Evolutionary conservation across 2,329 filamentous ascomycete species (phyloP).

Genomic region (Dothidotthia symphoricarpi): DNA sequence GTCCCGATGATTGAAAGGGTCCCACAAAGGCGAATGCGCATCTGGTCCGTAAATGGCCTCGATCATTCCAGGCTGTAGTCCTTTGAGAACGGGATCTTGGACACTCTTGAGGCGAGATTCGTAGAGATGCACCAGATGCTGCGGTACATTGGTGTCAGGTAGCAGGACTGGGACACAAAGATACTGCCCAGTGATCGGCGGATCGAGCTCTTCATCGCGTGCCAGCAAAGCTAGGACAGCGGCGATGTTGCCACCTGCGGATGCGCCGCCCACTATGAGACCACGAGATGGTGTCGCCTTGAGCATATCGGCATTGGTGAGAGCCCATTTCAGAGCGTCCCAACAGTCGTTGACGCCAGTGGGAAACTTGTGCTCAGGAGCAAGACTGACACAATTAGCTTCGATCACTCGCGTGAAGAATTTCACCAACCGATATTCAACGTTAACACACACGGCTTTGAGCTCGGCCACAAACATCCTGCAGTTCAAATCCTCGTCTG

Average conservation of each 20-base stretch:
- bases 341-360: slow-evolving; percentile 50
- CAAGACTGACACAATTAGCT: slow-evolving; percentile 37
- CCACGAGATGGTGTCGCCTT: slow-evolving; percentile 46
- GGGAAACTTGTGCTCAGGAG: slow-evolving; percentile 54
- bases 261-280: slow-evolving; percentile 53
- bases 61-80: slow-evolving; percentile 10
- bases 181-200: slow-evolving; percentile 48
- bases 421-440: slow-evolving; percentile 48
- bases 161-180: slow-evolving; percentile 51
- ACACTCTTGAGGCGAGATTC: slow-evolving; percentile 36
- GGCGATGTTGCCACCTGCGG: slow-evolving; percentile 55
- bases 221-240: slow-evolving; percentile 48
- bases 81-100: slow-evolving; percentile 26
- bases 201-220: slow-evolving; percentile 42
- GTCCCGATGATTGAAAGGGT: slow-evolving; percentile 35
- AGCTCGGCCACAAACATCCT: slow-evolving; percentile 41
- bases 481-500: slow-evolving; percentile 46
- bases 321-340: slow-evolving; percentile 48
- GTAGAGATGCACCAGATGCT: slow-evolving; percentile 43
- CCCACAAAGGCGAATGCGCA: slow-evolving; percentile 27
- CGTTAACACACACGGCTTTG: slow-evolving; percentile 47
- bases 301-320: slow-evolving; percentile 28
- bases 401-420: background rate
- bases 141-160: slow-evolving; percentile 42
- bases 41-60: slow-evolving; percentile 29